A percentile compares a stretch with the other conserved stretches of the same genome.
phyloP scores from a whole-genome alignment of 2,329 filamentous ascomycete species.

The Alternaria angustiovoidea region DNA sequence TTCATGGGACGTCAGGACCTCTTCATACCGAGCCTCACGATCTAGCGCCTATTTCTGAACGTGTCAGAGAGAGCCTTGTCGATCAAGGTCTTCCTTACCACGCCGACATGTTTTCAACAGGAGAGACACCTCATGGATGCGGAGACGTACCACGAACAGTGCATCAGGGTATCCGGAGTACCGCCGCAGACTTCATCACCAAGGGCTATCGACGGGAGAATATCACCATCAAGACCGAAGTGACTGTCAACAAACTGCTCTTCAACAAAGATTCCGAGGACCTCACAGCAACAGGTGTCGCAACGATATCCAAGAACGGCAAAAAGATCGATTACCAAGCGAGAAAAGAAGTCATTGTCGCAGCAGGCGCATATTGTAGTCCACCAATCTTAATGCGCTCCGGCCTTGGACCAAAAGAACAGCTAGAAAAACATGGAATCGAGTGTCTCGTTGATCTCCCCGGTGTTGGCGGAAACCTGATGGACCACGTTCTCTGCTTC shows the following conservation, averaged over 20 bases:
- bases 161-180: constrained; percentile 39
- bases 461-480: constrained; percentile 70
- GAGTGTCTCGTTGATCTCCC: constrained; percentile 62
- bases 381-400: constrained; percentile 57
- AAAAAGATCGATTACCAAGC: constrained; percentile 46
- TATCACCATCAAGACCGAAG: constrained; percentile 45
- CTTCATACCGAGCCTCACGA: constrained; percentile 67
- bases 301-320: constrained; percentile 54
- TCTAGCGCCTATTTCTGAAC: constrained; percentile 65
- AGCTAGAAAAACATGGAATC: constrained; percentile 64
- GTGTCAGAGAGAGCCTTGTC: constrained; percentile 63
- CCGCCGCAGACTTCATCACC: constrained; percentile 50
- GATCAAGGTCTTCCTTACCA: constrained; percentile 64
- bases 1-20: constrained; percentile 59
- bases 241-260: constrained; percentile 56
- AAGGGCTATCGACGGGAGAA: constrained; percentile 51
- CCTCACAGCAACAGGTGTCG: constrained; percentile 58
- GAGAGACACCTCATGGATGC: constrained; percentile 43
- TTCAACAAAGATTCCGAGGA: constrained; percentile 51
- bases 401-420: constrained; percentile 65
- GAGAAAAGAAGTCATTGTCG: constrained; percentile 45
- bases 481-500: constrained; percentile 67
- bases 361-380: constrained; percentile 46
- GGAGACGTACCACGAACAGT: constrained; percentile 44
- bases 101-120: constrained; percentile 66